Base-by-base conservation (phyloP, 2,329 filamentous ascomycete genomes). In the Verticillium isaacii region DNA sequence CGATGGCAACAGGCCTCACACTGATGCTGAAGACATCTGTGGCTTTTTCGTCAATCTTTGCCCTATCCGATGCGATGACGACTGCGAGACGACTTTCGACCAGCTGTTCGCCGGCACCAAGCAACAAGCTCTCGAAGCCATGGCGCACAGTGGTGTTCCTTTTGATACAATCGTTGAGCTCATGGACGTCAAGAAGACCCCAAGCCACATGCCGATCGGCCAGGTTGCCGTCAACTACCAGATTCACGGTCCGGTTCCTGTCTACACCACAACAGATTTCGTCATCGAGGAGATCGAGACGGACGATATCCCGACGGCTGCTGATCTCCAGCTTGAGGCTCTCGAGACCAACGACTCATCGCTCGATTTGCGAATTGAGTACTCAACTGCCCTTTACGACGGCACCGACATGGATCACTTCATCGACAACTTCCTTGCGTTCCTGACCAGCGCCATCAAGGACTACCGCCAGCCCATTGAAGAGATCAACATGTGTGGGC, bases 41-140 rank as follows among this genome's bases (percentile, higher is more conserved):
- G 68, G 68, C 7, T 68, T 69, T 65, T 69, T 68, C 60, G 68
- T 69, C 61, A 69, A 69, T 59, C 58, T 69, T 50, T 65, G 65
- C 5, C 68, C 68, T 7, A 64, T 69, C 19, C 65, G 68, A 57
- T 67, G 65, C 61, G 64, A 66, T 37, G 66, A 67, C 52, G 63
- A 66, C 56, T 69, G 66, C 56, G 66, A 69, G 34, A 64, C 64
- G 15, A 56, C 64, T 29, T 69, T 69, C 39, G 66, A 69, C 59
- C 62, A 67, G 56, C 61, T 68, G 19, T 68, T 68, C 63, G 62
- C 66, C 56, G 63, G 61, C 32, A 67, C 67, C 63, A 68, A 66
- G 63, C 32, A 54, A 12, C 64, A 63, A 11, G 66, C 67, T 32
- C 63, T 67, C 5, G 67, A 66, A 12, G 64, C 66, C 57, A 67